A percentile compares a stretch with the other conserved stretches of the same genome.
Evolutionary conservation across 257 asterid genomes (phyloP).

Genomic region (Solanum megistacrolobum): DNA sequence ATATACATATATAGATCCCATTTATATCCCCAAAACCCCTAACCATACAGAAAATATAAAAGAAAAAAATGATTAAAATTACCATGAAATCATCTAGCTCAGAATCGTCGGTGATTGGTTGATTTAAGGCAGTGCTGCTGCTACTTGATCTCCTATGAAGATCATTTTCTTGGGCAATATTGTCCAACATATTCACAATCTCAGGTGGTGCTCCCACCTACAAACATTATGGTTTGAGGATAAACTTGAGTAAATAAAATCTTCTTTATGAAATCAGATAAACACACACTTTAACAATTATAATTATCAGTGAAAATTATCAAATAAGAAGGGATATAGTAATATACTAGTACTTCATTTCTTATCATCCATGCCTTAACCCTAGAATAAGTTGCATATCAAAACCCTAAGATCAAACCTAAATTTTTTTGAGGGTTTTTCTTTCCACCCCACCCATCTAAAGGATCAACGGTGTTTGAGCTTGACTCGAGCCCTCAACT

Average conservation of each 20-base stretch:
- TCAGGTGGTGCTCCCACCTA: slow-evolving; percentile 70
- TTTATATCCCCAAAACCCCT: neutral
- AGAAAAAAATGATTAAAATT: neutral
- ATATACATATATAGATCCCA: neutral
- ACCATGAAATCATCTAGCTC: slow-evolving; percentile 67
- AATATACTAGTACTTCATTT: neutral
- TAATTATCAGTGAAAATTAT: neutral
- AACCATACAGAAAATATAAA: neutral
- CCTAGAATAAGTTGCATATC: neutral
- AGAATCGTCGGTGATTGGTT: slow-evolving; percentile 33
- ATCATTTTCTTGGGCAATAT: slow-evolving; percentile 34
- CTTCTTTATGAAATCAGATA: neutral
- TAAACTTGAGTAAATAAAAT: neutral
- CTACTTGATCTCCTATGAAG: neutral
- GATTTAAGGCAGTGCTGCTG: slow-evolving; percentile 9
- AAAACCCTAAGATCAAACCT: neutral
- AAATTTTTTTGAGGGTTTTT: neutral
- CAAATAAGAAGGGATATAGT: neutral
- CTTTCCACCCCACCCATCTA: too few species aligned
- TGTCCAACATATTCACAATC: slow-evolving; percentile 35
- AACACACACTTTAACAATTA: neutral
- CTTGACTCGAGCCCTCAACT: neutral
- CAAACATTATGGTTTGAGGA: neutral
- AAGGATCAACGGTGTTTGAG: neutral
- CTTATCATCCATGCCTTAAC: neutral